A percentile compares a stretch with the other conserved stretches of the same genome.
These are phyloP conservation scores for Trichosporon asahii DNA, from an alignment of 1,284 basidiomycete species.

Conservation along the genomic window DNA sequence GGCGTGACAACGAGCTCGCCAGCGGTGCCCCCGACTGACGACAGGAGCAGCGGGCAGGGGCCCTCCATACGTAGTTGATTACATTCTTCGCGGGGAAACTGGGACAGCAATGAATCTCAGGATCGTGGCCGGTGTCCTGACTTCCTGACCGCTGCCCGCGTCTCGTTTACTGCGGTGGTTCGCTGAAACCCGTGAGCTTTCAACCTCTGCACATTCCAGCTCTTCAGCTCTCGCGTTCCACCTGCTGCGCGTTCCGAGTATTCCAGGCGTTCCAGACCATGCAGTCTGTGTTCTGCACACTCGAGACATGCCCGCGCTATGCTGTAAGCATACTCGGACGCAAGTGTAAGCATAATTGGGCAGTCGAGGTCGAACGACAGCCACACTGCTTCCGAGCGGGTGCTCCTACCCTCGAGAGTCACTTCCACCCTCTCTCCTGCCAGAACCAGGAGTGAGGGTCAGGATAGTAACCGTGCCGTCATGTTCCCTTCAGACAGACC, in stretches of 20 bases:
- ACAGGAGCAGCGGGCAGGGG: not conserved
- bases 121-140: not conserved
- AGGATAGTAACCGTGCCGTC: not conserved
- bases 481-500: no score
- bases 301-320: not conserved
- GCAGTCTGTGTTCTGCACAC: not conserved
- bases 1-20: not conserved
- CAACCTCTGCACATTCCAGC: not conserved
- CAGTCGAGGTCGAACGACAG: no score
- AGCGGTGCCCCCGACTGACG: no score
- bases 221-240: not conserved
- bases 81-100: not conserved
- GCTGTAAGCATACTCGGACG: not conserved
- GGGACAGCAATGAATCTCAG: not conserved
- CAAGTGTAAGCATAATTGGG: not conserved
- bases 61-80: not conserved
- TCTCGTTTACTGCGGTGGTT: not conserved
- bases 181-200: not conserved
- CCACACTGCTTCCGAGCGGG: no score
- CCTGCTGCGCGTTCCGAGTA: no score
- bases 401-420: no score
- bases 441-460: not conserved
- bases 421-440: not conserved
- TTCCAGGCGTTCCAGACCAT: not conserved
- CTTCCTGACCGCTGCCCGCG: not conserved